Evolutionary conservation across 805 yeast genomes (phyloP).

Genomic region (Cyberlindnera mycetangii): DNA sequence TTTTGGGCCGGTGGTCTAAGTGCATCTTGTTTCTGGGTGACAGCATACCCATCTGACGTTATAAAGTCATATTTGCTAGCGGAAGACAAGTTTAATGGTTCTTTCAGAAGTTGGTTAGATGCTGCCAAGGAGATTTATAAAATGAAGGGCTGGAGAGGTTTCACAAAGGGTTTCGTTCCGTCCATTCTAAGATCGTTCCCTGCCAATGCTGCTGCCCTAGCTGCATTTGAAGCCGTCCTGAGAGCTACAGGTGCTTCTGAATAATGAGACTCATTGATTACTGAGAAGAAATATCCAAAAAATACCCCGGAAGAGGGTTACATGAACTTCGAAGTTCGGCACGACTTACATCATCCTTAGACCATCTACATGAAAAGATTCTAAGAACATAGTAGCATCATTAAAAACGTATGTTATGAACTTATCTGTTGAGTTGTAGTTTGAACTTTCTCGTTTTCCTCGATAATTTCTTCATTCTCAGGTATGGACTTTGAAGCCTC

Average conservation of each 20-base stretch:
- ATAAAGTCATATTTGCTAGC: slow-evolving; percentile 84
- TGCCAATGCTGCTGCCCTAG: slow-evolving; percentile 90
- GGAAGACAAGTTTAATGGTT: slow-evolving; percentile 69
- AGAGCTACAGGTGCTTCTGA: slow-evolving; percentile 39
- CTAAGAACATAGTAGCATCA: not conserved
- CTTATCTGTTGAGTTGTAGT: not conserved
- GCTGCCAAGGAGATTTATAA: slow-evolving; percentile 69
- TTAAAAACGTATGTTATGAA: not conserved
- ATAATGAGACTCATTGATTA: not conserved
- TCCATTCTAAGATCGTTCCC: slow-evolving; percentile 83
- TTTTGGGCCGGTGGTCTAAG: slow-evolving; percentile 92
- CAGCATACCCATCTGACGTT: slow-evolving; percentile 88
- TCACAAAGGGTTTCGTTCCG: slow-evolving; percentile 78
- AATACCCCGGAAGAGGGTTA: not conserved
- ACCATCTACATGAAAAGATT: slow-evolving; percentile 5
- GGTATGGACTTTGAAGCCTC: not conserved
- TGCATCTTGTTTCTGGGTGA: slow-evolving; percentile 84
- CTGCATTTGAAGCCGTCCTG: slow-evolving; percentile 85
- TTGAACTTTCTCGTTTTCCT: not conserved
- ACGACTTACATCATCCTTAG: slow-evolving; percentile 1
- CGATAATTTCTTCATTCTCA: not conserved
- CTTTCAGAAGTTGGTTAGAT: slow-evolving; percentile 64
- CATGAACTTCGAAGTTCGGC: not conserved
- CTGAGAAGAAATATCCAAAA: not conserved
- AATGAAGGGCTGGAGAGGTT: slow-evolving; percentile 64